Percentiles rank a stretch among this genome's conserved stretches.
Evolutionary conservation across 805 yeast species (phyloP).

Genomic region (Candida cerambycidarum): DNA sequence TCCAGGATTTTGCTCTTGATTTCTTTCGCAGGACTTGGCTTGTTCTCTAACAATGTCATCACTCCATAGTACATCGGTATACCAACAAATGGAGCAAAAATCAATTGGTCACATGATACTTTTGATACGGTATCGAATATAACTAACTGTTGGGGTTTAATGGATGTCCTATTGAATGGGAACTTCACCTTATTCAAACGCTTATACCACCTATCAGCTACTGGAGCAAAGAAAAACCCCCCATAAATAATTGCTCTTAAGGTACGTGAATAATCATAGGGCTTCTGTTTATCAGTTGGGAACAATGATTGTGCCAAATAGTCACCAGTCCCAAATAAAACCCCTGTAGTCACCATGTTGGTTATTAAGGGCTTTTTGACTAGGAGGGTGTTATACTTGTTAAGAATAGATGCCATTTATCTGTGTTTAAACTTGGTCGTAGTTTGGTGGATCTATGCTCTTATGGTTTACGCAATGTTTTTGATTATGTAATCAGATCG

Average conservation of each 20-base stretch:
- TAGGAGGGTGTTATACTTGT: conserved; percentile 24
- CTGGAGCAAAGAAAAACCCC: conserved; percentile 68
- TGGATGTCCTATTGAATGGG: conserved; percentile 1
- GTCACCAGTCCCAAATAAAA: conserved; percentile 75
- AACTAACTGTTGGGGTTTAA: background rate
- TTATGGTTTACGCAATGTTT: too few species aligned
- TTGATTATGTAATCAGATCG: too few species aligned
- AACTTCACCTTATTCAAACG: conserved; percentile 41
- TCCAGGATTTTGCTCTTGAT: conserved; percentile 44
- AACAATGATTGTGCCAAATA: conserved; percentile 62
- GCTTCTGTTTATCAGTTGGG: conserved; percentile 10
- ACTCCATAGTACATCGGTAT: conserved; percentile 69
- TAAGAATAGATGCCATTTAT: background rate
- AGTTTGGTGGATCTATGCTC: too few species aligned
- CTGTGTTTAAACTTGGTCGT: too few species aligned
- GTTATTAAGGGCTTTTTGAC: conserved; percentile 42
- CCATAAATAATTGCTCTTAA: conserved; percentile 70
- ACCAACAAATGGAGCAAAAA: conserved; percentile 73
- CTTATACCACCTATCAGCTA: conserved; percentile 72
- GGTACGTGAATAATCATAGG: conserved; percentile 57
- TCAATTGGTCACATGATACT: conserved; percentile 68
- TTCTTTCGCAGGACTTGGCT: conserved; percentile 38
- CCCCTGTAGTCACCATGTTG: conserved; percentile 50
- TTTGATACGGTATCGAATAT: conserved; percentile 31
- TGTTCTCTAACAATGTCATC: conserved; percentile 63